Base-by-base conservation (phyloP, 2,329 filamentous ascomycete species). In the Venturiaceae sp. region DNA sequence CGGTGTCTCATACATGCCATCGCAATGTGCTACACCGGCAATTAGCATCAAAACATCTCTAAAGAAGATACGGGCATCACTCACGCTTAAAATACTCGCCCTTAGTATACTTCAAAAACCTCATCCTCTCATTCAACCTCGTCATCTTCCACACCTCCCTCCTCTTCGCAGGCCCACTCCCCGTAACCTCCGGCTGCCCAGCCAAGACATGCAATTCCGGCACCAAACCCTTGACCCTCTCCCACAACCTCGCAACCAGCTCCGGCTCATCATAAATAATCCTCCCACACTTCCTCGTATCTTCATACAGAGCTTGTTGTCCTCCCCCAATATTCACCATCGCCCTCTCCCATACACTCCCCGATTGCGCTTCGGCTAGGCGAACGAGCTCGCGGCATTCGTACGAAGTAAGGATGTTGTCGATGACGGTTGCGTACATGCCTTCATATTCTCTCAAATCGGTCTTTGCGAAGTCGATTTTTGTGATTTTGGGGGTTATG, bases 181-280 rank as follows among this genome's bases (percentile, higher is more conserved):
- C 71, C 4, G 78, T 80, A 21, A 81, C 71, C 0, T 61, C 39
- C 0, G 72, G 74, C 53, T 68, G 60, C 39, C 66, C 36, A 50
- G 68, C 63, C 23, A 80, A 71, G 21, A 77, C 67, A 13, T 72
- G 69, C 1, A 86, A 80, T 16, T 78, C 74, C 0, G 72, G 72
- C 11, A 83, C 64, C 23, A 72, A 71, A 5, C 71, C 72, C 59
- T 71, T 68, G 14, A 82, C 68, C 9, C 89, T 78, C 41, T 72
- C 75, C 79, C 86, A 86, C 0, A 94, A 65, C 23, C 82, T 80
- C 26, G 81, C 77, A 0, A 83, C 84, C 1, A 92, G 63, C 1
- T 81, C 80, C 53, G 78, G 74, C 14, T 80, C 72, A 66, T 94
- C 87, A 81, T 84, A 88, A 63, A 94, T 86, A 62, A 92, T 88